Base-by-base conservation (phyloP, 148 eudicot genomes). In the Salicornia ramosissima region DNA sequence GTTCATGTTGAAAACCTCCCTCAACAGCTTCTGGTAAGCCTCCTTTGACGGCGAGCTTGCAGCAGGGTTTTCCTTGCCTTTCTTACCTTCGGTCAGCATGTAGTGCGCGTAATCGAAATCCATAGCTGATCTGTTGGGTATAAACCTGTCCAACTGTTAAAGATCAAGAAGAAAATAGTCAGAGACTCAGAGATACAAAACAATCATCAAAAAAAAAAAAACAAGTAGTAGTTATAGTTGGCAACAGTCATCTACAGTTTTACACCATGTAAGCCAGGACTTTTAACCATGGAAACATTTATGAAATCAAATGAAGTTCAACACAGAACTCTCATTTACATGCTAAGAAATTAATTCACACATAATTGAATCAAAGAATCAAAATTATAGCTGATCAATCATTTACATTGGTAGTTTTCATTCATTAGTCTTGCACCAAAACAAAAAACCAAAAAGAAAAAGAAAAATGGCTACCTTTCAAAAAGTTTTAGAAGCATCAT, bases 71-170 rank as follows among this genome's bases (percentile, higher is more conserved):
- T 88, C 91, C 86, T 90, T 90, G 43, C 80, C 92, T 81, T 86
- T 90, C 81, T 80, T 73, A 45, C 83, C 89, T 55, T 94, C 96
- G 5, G 91, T 94, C 49, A 94, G 78, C 97, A 88, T 90, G 80
- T 82, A 90, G 57, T 87, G 90, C 0, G 98, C 98, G 54, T 79
- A 94, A 24, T 94, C 96, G 14, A 90, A 87, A 72, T 94, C 95
- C 96, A 94, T 94, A 0, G 97, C 98, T 0, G 96, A 90, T 43
- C 96, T 76, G 78, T 94, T 94, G 1, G 98, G 98, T 18, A 94
- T 94, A 64, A 90, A 94, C 72, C 97, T 87, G 72, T 93, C 98
- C 95, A 90, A 73, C 96, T 88, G 90, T 46, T 22, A 30, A 24
- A 64, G 45, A 40, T 54, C 25, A 62, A 55, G 7, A 43, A 3